These are phyloP conservation scores for Musa balbisiana DNA, from an alignment of 202 grass and related monocot genomes.

Conservation along the genomic window DNA sequence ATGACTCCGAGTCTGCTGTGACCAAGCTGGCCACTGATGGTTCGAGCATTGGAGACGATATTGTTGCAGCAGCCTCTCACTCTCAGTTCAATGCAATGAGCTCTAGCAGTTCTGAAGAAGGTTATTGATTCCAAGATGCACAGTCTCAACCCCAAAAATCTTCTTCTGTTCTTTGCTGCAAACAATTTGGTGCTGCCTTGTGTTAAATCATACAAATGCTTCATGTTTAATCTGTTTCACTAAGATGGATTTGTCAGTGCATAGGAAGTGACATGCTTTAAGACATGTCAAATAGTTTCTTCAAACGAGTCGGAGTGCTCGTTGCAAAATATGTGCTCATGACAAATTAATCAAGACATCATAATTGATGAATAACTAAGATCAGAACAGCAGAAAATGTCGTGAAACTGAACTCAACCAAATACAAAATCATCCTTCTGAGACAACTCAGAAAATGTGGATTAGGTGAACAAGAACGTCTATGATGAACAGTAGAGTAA, in stretches of 20 bases:
- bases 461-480: too few relatives aligned
- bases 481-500: background rate
- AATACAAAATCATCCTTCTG: background rate
- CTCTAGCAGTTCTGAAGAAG: background rate
- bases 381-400: background rate
- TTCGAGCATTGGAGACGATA: slow-evolving; percentile 62
- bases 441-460: background rate
- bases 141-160: too few relatives aligned
- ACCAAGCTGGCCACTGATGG: slow-evolving; percentile 51
- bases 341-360: background rate
- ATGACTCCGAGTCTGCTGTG: slow-evolving; percentile 13
- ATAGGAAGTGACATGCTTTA: too few relatives aligned
- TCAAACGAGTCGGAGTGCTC: too few relatives aligned
- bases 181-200: too few relatives aligned
- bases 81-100: slow-evolving; percentile 22
- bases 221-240: too few relatives aligned
- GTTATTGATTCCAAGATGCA: too few relatives aligned
- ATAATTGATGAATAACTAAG: background rate
- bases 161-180: too few relatives aligned
- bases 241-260: too few relatives aligned
- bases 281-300: too few relatives aligned
- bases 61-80: slow-evolving; percentile 78
- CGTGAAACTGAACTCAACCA: background rate
- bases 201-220: too few relatives aligned
- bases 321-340: too few relatives aligned